phyloP scores from a whole-genome alignment of 2,329 filamentous ascomycete genomes.

The Epichloe typhina region DNA sequence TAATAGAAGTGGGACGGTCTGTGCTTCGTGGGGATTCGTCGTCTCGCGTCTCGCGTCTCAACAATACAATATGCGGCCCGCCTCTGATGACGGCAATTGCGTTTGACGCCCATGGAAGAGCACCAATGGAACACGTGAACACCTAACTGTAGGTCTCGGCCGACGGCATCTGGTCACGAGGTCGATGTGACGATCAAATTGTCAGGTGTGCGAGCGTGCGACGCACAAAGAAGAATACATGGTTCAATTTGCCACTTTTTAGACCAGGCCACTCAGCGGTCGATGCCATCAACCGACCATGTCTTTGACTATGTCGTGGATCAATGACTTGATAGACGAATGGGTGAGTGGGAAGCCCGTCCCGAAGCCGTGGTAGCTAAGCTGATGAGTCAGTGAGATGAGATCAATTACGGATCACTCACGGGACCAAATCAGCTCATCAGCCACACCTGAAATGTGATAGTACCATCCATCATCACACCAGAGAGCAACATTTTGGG shows the following conservation, averaged over 20 bases:
- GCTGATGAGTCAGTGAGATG: too few species aligned
- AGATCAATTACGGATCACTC: not conserved
- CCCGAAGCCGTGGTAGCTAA: not conserved
- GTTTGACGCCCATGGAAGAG: too few species aligned
- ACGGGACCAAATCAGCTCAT: not conserved
- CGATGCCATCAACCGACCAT: not conserved
- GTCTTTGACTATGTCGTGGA: not conserved
- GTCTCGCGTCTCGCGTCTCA: not conserved
- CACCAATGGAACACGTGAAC: not conserved
- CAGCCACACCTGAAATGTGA: not conserved
- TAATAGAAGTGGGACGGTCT: not conserved
- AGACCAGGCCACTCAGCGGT: not conserved
- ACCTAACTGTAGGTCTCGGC: slow-evolving; percentile 8
- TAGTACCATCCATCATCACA: not conserved
- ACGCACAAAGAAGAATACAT: not conserved
- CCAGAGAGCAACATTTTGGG: not conserved
- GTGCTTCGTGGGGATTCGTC: not conserved
- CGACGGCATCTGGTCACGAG: slow-evolving; percentile 6
- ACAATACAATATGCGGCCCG: not conserved
- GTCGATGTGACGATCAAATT: not conserved
- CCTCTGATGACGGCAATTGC: not conserved
- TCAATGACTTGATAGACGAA: not conserved
- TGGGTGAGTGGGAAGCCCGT: not conserved
- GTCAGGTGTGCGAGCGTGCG: not conserved
- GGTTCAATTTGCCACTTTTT: not conserved